Evolutionary conservation across 192 early-diverging fungal species (phyloP).

Genomic region (Coemansia umbellata): DNA sequence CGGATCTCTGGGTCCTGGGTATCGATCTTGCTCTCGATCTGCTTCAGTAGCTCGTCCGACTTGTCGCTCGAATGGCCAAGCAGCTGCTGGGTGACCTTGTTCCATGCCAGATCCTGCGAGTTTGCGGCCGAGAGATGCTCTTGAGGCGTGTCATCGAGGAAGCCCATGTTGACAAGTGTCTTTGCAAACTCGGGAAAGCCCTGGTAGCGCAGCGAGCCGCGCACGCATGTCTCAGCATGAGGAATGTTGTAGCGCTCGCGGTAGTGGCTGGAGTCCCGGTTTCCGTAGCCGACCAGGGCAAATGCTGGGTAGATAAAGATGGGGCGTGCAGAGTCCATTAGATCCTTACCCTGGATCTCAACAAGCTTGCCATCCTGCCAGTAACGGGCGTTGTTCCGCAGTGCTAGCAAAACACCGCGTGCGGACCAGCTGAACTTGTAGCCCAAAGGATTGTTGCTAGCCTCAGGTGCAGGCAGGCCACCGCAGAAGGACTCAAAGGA

Average conservation of each 20-base stretch:
- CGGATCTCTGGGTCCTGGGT: constrained; percentile 55
- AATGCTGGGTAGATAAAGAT: constrained; percentile 94
- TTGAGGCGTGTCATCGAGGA: constrained; percentile 74
- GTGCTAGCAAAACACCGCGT: constrained; percentile 94
- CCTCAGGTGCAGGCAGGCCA: constrained; percentile 95
- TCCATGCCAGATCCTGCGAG: constrained; percentile 70
- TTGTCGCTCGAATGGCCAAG: constrained; percentile 16
- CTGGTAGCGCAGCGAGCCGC: constrained; percentile 94
- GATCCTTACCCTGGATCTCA: constrained; percentile 72
- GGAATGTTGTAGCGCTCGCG: constrained; percentile 92
- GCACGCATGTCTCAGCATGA: constrained; percentile 86
- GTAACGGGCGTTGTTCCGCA: constrained; percentile 91
- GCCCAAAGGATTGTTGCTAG: constrained; percentile 94
- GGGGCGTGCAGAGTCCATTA: constrained; percentile 91
- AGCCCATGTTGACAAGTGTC: constrained; percentile 88
- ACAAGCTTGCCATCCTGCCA: constrained; percentile 85
- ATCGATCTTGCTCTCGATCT: constrained; percentile 65
- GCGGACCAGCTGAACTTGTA: constrained; percentile 99
- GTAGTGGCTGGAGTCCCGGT: constrained; percentile 96
- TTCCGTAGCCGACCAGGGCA: constrained; percentile 93
- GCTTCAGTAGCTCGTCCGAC: constrained; percentile 53
- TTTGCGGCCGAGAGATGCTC: constrained; percentile 55
- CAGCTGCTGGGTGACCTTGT: constrained; percentile 63
- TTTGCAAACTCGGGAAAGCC: constrained; percentile 97
- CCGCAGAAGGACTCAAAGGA: constrained; percentile 96